phyloP scores from a whole-genome alignment of 2,329 filamentous ascomycete species.

The Fusarium nanum region DNA sequence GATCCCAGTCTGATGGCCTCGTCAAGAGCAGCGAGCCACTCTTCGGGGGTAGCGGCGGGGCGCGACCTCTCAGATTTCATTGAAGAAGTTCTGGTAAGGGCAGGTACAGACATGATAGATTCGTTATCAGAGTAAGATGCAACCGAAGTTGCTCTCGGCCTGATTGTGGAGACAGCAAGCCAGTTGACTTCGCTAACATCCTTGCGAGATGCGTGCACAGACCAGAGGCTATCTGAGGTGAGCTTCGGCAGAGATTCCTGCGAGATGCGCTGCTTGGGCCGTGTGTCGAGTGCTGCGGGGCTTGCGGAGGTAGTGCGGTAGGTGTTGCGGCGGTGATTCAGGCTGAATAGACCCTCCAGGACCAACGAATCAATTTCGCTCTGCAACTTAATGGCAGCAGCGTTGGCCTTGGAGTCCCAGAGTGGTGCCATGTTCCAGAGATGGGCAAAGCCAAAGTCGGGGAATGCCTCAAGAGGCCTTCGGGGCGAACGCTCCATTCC shows the following conservation, averaged over 20 bases:
- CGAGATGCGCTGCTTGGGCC: conserved; percentile 49
- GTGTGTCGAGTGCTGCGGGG: conserved; percentile 48
- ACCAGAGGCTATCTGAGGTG: conserved; percentile 53
- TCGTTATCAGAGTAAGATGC: conserved; percentile 35
- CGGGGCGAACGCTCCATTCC: conserved; percentile 39
- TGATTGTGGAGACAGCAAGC: conserved; percentile 39
- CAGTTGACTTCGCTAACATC: conserved; percentile 35
- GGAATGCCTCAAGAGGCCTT: conserved; percentile 32
- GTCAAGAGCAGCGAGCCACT: conserved; percentile 56
- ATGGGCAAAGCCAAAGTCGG: conserved; percentile 36
- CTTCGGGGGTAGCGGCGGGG: conserved; percentile 43
- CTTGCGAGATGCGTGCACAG: conserved; percentile 39
- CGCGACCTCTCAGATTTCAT: conserved; percentile 35
- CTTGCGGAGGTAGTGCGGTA: conserved; percentile 45
- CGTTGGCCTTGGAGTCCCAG: conserved; percentile 41
- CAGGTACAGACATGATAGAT: conserved; percentile 21
- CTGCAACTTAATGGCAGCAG: conserved; percentile 30
- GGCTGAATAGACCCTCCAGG: conserved; percentile 43
- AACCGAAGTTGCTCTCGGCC: conserved; percentile 37
- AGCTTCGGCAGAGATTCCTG: conserved; percentile 48
- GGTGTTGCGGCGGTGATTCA: conserved; percentile 44
- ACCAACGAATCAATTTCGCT: conserved; percentile 39
- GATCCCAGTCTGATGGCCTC: conserved; percentile 38
- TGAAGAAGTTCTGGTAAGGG: conserved; percentile 39
- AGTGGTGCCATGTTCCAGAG: conserved; percentile 47